Base-by-base conservation (phyloP, 2,329 filamentous ascomycete species). In the Neopestalotiopsis sp. region DNA sequence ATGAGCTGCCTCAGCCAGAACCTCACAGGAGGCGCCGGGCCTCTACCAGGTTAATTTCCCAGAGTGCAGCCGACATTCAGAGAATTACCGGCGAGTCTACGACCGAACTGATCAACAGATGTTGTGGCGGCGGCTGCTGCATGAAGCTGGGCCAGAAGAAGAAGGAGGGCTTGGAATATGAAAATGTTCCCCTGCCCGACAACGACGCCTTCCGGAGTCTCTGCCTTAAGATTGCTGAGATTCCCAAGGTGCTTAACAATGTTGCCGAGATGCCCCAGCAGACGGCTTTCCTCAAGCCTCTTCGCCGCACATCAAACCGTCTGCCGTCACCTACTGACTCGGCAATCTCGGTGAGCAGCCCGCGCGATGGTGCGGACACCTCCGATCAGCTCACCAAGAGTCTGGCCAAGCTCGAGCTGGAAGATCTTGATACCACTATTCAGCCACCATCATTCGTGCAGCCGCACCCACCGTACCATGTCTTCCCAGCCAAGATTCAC, bases 401-500 rank as follows among this genome's bases (percentile, higher is more conserved):
- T n/a, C 68, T 75, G 28, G 72, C 75, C 67, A 76, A 76, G 40
- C 76, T 80, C 9, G 73, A 73, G 42, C 75, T 84, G 13, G 81
- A 84, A 58, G 76, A 82, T 52, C 78, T 89, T 68, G 85, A 91
- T 74, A 90, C 89, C 3, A 78, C 82, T 10, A 85, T 90, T 69
- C 92, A 95, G 77, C 95, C 96, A 20, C 96, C 96, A 6, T 87
- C 86, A 69, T 99, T 95, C 76, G 95, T 99, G 67, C 94, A 97
- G 78, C 96, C 96, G 32, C 96, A 99, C 79, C 94, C 94, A 68
- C 96, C 96, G 0, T 96, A 97, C 81, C 87, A 95, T 73, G 94
- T 98, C 70, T 97, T 93, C 81, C 92, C 94, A 1, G 95, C 95
- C n/a, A 94, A 91, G 72, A 89, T 99, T 61, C 92, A 94, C 81